Conservation (phyloP, 225 moss, liverwort and hornwort species). For the Bryum argenteum region DNA sequence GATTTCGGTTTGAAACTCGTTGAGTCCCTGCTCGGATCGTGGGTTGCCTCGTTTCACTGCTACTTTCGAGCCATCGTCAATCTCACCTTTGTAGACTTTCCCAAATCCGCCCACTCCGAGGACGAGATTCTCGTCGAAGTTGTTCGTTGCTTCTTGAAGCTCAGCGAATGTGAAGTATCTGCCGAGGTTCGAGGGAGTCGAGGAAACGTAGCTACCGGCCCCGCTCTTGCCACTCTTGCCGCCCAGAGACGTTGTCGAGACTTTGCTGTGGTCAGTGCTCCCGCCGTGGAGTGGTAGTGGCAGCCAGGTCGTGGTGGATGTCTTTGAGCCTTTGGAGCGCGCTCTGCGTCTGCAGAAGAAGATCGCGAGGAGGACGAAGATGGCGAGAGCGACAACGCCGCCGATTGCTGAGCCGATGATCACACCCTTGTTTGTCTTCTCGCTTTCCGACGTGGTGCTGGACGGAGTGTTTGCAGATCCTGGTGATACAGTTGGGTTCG, state of each 20-base stretch:
- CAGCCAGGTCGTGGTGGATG: constrained; percentile 68
- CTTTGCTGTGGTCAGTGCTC: constrained; percentile 85
- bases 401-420: constrained; percentile 81
- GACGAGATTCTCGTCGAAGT: constrained; percentile 57
- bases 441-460: constrained; percentile 1
- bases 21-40: constrained; percentile 55
- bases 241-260: constrained; percentile 65
- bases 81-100: constrained; percentile 66
- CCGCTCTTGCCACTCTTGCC: constrained; percentile 87
- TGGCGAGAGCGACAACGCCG: constrained; percentile 53
- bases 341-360: constrained; percentile 46
- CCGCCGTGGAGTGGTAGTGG: constrained; percentile 86
- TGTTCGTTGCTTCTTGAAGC: constrained; percentile 62
- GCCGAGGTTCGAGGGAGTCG: constrained; percentile 65
- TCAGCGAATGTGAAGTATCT: constrained; percentile 68
- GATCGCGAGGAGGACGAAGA: constrained; percentile 39
- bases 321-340: constrained; percentile 39
- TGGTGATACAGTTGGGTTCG: constrained; percentile 41
- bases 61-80: constrained; percentile 66
- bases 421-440: constrained; percentile 46
- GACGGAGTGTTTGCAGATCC: not conserved
- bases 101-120: constrained; percentile 66
- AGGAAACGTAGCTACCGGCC: constrained; percentile 73
- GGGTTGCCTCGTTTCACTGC: constrained; percentile 64
- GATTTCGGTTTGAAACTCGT: constrained; percentile 63